These are phyloP conservation scores for Talaromyces liani DNA, from an alignment of 495 filamentous ascomycete genomes.

Conservation along the genomic window DNA sequence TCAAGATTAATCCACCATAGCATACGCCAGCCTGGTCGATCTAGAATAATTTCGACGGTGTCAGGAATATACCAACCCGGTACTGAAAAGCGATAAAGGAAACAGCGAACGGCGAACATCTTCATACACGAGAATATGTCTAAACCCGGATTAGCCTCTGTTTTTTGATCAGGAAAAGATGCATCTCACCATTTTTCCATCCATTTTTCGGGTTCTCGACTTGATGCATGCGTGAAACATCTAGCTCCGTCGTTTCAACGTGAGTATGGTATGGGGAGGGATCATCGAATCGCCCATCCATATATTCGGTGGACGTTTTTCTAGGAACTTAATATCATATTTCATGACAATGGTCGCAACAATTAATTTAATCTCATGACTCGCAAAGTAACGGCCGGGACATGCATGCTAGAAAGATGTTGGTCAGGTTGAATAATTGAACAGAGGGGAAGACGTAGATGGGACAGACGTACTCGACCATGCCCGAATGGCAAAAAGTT, in stretches of 20 bases:
- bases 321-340: background rate
- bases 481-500: background rate
- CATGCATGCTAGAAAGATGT: background rate
- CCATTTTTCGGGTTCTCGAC: too few species aligned
- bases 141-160: too few species aligned
- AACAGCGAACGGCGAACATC: too few species aligned
- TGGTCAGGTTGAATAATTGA: background rate
- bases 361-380: background rate
- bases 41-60: too few species aligned
- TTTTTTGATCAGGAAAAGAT: too few species aligned
- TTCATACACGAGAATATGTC: too few species aligned
- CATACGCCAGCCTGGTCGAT: too few species aligned
- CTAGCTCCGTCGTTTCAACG: background rate
- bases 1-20: too few species aligned
- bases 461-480: background rate
- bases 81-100: too few species aligned
- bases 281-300: constrained; percentile 1
- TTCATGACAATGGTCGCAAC: background rate
- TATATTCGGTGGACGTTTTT: background rate
- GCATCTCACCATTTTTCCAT: too few species aligned
- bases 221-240: background rate
- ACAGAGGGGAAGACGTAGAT: background rate
- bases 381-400: background rate
- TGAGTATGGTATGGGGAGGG: background rate
- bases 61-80: too few species aligned